Conservation (phyloP, 768 basidiomycete species). For the Trametes coccinea region DNA sequence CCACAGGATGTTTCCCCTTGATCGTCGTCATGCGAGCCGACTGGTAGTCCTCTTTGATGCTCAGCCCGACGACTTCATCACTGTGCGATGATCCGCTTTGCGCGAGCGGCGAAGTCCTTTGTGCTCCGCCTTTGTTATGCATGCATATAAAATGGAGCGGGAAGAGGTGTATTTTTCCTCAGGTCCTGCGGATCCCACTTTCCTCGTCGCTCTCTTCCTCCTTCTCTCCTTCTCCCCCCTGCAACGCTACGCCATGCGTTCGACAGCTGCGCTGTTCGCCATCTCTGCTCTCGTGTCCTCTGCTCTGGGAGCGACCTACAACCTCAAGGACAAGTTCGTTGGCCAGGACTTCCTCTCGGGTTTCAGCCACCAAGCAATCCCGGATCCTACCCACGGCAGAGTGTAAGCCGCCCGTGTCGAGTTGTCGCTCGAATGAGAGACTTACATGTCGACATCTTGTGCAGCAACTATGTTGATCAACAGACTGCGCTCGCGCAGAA, state of each 20-base stretch:
- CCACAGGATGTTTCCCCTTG: constrained; percentile 5
- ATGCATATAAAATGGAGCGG: constrained; percentile 18
- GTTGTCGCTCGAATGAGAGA: neutral
- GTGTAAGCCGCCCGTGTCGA: constrained; percentile 47
- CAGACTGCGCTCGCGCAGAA: constrained; percentile 54
- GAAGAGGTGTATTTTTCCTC: constrained; percentile 1
- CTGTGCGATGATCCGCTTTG: constrained; percentile 7
- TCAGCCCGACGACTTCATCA: constrained; percentile 6
- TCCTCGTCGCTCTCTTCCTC: constrained; percentile 7
- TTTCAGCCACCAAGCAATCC: constrained; percentile 49
- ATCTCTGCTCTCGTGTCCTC: constrained; percentile 21
- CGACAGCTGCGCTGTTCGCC: constrained; percentile 18
- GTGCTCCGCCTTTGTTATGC: constrained; percentile 3
- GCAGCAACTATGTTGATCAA: constrained; percentile 46
- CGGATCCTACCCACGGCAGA: constrained; percentile 68
- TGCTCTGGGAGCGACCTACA: constrained; percentile 27
- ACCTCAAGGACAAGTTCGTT: constrained; percentile 24
- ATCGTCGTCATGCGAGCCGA: constrained; percentile 11
- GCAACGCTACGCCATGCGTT: constrained; percentile 19
- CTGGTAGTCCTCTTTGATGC: neutral
- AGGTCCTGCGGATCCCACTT: constrained; percentile 16
- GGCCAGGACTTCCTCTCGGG: constrained; percentile 44
- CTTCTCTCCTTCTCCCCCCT: neutral
- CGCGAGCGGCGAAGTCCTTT: neutral
- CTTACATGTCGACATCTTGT: neutral